A percentile compares a stretch with the other conserved stretches of the same genome.
These are phyloP conservation scores for Solanum raphanifolium DNA, from an alignment of 257 asterid species.

Conservation along the genomic window DNA sequence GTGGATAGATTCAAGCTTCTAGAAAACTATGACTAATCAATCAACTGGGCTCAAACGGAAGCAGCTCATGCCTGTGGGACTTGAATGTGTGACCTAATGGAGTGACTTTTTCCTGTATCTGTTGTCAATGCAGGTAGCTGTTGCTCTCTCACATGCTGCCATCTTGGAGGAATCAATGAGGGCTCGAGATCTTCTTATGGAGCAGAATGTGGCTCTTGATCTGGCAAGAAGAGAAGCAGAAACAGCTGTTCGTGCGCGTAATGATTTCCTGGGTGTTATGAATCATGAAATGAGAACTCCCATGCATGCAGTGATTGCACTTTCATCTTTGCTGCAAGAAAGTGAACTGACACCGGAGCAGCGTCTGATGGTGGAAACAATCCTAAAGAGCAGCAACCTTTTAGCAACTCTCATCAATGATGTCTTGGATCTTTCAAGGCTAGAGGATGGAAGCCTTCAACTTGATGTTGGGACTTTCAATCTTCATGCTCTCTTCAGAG, in stretches of 20 bases:
- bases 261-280: conserved; percentile 96
- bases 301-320: conserved; percentile 92
- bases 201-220: conserved; percentile 89
- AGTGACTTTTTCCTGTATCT: background rate
- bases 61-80: background rate
- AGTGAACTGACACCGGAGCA: conserved; percentile 89
- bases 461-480: conserved; percentile 66
- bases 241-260: conserved; percentile 90
- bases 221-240: conserved; percentile 96
- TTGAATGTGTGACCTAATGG: background rate
- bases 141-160: conserved; percentile 99
- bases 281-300: conserved; percentile 99
- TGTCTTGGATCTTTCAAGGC: conserved; percentile 95
- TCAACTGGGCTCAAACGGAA: background rate
- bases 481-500: conserved; percentile 78
- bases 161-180: conserved; percentile 96
- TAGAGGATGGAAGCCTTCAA: conserved; percentile 94
- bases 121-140: conserved; percentile 66
- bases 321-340: conserved; percentile 83
- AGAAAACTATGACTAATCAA: background rate
- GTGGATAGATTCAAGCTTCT: background rate
- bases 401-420: conserved; percentile 93
- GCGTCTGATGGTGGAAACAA: conserved; percentile 94
- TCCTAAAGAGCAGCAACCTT: conserved; percentile 92
- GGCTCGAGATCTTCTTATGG: conserved; percentile 91